Percentiles rank a stretch among this genome's conserved stretches.
These are phyloP conservation scores for Rosa hybrid DNA, from an alignment of 331 rosid genomes.

Conservation along the genomic window DNA sequence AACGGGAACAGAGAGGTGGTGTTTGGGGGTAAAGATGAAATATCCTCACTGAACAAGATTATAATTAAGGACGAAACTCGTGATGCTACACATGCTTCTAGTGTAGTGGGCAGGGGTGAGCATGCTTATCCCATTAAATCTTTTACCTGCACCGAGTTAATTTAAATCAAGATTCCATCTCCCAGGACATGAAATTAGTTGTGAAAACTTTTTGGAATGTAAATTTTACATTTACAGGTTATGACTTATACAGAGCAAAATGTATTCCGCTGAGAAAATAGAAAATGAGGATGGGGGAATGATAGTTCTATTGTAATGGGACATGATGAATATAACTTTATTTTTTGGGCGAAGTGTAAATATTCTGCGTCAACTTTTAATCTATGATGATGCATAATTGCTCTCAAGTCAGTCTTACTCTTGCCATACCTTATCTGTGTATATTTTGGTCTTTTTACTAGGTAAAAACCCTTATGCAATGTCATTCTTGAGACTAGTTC, in stretches of 20 bases:
- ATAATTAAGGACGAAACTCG: too few species aligned
- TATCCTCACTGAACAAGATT: too few species aligned
- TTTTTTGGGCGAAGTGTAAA: background rate
- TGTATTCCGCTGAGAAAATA: background rate
- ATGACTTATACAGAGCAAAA: background rate
- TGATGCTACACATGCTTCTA: too few species aligned
- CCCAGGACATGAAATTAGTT: background rate
- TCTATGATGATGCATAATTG: background rate
- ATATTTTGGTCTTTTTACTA: conserved; percentile 28
- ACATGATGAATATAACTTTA: background rate
- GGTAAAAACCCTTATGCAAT: conserved; percentile 88
- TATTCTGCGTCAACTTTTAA: background rate
- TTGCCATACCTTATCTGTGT: background rate
- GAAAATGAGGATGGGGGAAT: background rate
- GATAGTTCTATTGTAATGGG: background rate
- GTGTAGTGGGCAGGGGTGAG: too few species aligned
- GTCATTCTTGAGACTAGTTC: conserved; percentile 77
- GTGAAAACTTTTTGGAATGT: background rate
- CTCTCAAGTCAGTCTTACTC: background rate
- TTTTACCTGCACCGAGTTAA: background rate
- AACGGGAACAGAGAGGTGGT: too few species aligned
- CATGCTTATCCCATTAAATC: too few species aligned
- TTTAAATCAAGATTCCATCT: background rate
- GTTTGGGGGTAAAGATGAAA: too few species aligned
- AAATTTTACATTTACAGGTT: background rate